Conservation (phyloP, 2,329 filamentous ascomycete genomes). For the Sporothrix humicola region DNA sequence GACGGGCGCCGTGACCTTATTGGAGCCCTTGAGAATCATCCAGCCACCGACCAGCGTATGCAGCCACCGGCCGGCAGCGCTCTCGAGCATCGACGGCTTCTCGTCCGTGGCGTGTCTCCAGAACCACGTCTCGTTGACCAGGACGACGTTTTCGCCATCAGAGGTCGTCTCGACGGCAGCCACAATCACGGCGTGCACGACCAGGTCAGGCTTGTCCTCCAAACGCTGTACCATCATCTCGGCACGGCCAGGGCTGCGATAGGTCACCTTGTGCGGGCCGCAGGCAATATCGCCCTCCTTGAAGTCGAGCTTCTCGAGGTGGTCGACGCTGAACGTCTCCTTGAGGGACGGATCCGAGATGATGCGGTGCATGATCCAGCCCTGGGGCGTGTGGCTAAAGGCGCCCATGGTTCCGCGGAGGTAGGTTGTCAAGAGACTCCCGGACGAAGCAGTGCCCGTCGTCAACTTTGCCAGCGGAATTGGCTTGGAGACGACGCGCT, state of each 20-base stretch:
- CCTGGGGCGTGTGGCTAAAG: slow-evolving; percentile 46
- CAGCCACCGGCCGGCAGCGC: slow-evolving; percentile 42
- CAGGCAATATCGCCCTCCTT: slow-evolving; percentile 43
- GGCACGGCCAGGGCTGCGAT: slow-evolving; percentile 41
- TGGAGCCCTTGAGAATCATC: slow-evolving; percentile 35
- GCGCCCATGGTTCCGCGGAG: slow-evolving; percentile 43
- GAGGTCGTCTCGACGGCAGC: slow-evolving; percentile 37
- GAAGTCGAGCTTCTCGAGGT: slow-evolving; percentile 41
- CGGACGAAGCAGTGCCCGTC: slow-evolving; percentile 16
- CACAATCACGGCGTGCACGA: slow-evolving; percentile 41
- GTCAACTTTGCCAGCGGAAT: slow-evolving; percentile 7
- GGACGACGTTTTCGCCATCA: slow-evolving; percentile 38
- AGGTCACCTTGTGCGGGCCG: slow-evolving; percentile 44
- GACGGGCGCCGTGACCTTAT: slow-evolving; percentile 21
- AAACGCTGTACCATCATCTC: slow-evolving; percentile 44
- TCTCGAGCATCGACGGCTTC: slow-evolving; percentile 44
- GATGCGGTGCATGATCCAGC: slow-evolving; percentile 41
- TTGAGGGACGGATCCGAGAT: slow-evolving; percentile 37
- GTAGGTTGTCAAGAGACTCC: slow-evolving; percentile 41
- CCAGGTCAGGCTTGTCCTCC: slow-evolving; percentile 39
- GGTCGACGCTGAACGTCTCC: slow-evolving; percentile 41
- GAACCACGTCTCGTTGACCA: slow-evolving; percentile 51
- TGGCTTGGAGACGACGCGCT: slow-evolving; percentile 34
- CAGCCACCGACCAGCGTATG: slow-evolving; percentile 39
- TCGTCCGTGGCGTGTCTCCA: slow-evolving; percentile 44